Evolutionary conservation across 2,329 filamentous ascomycete genomes (phyloP).

Genomic region (Colletotrichum salicis): DNA sequence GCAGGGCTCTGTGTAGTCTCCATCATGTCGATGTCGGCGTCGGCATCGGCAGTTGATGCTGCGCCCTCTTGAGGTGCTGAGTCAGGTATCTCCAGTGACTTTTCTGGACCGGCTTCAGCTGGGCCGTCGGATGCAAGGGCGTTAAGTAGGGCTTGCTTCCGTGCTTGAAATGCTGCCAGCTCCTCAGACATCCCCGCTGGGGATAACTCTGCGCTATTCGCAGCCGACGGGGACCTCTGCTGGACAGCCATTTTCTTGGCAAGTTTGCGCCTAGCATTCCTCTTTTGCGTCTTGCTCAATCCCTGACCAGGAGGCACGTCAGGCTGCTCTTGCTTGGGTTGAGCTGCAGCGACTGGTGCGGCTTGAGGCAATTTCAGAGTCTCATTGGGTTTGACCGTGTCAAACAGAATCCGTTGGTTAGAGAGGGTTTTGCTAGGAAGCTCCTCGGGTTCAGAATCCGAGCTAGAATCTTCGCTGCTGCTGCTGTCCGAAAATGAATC

Average conservation of each 20-base stretch:
- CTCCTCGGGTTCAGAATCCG: conserved; percentile 49
- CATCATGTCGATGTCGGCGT: background rate
- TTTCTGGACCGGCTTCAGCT: background rate
- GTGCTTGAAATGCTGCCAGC: conserved; percentile 46
- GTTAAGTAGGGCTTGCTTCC: conserved; percentile 54
- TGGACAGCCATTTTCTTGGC: conserved; percentile 43
- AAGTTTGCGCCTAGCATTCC: conserved; percentile 61
- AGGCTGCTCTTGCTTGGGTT: conserved; percentile 27
- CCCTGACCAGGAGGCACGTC: conserved; percentile 48
- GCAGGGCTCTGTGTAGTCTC: background rate
- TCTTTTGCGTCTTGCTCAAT: conserved; percentile 57
- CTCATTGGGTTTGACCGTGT: background rate
- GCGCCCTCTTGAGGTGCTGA: conserved; percentile 7
- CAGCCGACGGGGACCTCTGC: background rate
- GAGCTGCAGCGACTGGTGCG: conserved; percentile 13
- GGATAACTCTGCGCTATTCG: background rate
- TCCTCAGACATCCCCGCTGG: conserved; percentile 8
- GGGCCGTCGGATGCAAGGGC: conserved; percentile 37
- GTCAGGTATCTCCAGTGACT: background rate
- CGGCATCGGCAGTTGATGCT: background rate
- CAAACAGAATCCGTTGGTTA: conserved; percentile 11
- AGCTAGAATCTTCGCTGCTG: conserved; percentile 38
- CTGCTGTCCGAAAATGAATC: conserved; percentile 20
- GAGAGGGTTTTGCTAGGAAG: conserved; percentile 45
- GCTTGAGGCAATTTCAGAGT: conserved; percentile 13